phyloP scores from a whole-genome alignment of 371 early-diverging fungal species.

The Caulochytrium protostelioides region DNA sequence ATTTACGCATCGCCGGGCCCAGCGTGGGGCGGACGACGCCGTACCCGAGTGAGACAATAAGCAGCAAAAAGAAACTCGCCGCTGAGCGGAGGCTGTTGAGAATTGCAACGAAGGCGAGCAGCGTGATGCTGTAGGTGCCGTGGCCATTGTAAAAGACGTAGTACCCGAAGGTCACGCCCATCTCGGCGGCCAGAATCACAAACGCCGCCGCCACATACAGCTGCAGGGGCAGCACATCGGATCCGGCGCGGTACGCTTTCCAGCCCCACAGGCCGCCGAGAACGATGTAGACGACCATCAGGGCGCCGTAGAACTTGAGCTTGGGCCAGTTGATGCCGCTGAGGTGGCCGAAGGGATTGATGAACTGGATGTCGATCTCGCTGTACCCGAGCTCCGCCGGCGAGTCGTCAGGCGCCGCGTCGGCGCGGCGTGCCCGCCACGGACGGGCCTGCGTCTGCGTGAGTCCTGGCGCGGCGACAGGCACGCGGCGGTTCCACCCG shows the following conservation, averaged over 20 bases:
- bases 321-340: conserved; percentile 73
- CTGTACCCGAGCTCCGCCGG: no score
- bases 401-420: no score
- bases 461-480: no score
- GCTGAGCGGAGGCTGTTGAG: conserved; percentile 76
- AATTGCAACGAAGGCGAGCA: conserved; percentile 35
- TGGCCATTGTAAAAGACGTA: conserved; percentile 8
- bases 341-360: conserved; percentile 66
- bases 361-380: conserved; percentile 66
- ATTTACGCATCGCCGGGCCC: conserved; percentile 70
- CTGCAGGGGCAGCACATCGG: conserved; percentile 70
- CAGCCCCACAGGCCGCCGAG: conserved; percentile 55
- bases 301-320: conserved; percentile 41
- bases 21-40: conserved; percentile 79
- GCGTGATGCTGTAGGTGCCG: conserved; percentile 1
- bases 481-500: no score
- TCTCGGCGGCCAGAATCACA: conserved; percentile 62
- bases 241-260: conserved; percentile 52
- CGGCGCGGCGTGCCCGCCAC: no score
- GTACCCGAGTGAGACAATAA: conserved; percentile 84
- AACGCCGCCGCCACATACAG: conserved; percentile 65
- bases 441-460: no score
- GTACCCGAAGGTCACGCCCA: conserved; percentile 56
- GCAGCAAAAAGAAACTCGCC: conserved; percentile 79
- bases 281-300: conserved; percentile 44